Evolutionary conservation across 306 rosid genomes (phyloP).

Genomic region (Trifolium pratense): DNA sequence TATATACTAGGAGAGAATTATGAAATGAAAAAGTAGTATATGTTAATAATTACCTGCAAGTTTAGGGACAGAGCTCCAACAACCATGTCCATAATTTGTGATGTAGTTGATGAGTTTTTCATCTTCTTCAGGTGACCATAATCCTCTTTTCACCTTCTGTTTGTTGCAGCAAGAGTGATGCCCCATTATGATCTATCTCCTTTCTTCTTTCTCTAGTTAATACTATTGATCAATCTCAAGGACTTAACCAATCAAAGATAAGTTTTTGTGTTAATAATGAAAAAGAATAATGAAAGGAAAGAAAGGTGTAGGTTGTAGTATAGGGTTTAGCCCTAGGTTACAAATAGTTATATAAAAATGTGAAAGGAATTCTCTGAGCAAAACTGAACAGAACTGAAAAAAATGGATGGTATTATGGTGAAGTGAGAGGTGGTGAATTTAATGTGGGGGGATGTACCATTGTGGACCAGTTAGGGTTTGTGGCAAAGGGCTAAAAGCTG

Average conservation of each 20-base stretch:
- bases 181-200: slow-evolving; percentile 69
- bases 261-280: slow-evolving; percentile 23
- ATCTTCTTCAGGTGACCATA: slow-evolving; percentile 99
- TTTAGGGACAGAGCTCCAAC: slow-evolving; percentile 98
- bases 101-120: slow-evolving; percentile 92
- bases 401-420: slow-evolving; percentile 43
- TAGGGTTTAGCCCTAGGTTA: slow-evolving; percentile 46
- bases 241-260: background rate
- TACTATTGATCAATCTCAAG: background rate
- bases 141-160: slow-evolving; percentile 96
- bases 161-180: slow-evolving; percentile 97
- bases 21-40: no score
- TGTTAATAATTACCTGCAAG: slow-evolving; percentile 64
- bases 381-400: slow-evolving; percentile 11
- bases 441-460: slow-evolving; percentile 57
- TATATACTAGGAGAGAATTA: no score
- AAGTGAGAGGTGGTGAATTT: slow-evolving; percentile 61
- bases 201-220: no score
- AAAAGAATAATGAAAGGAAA: background rate
- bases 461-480: slow-evolving; percentile 70
- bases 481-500: slow-evolving; percentile 59
- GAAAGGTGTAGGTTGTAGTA: background rate
- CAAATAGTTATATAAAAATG: slow-evolving; percentile 27
- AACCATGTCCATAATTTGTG: slow-evolving; percentile 89
- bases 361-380: slow-evolving; percentile 33